Percentiles rank a stretch among this genome's conserved stretches.
Evolutionary conservation across 2,329 filamentous ascomycete species (phyloP).

Genomic region (Cordyceps sp.): DNA sequence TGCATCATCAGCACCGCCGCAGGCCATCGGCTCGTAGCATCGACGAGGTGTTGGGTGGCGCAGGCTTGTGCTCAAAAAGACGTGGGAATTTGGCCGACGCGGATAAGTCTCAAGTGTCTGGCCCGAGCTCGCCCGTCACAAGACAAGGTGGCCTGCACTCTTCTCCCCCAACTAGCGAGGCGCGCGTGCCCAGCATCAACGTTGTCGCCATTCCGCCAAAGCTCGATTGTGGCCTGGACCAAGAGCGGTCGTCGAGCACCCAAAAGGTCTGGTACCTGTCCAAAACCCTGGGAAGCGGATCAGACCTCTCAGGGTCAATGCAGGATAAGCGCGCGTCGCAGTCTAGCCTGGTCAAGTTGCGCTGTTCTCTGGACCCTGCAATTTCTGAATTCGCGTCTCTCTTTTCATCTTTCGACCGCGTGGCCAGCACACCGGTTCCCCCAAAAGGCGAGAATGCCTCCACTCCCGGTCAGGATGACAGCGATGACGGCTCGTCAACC

Average conservation of each 20-base stretch:
- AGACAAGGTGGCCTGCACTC: no score
- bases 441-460: conserved; percentile 5
- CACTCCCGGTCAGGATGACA: not conserved
- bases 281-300: conserved; percentile 1
- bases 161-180: not conserved
- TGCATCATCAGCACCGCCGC: not conserved
- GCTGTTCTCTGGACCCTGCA: conserved; percentile 7
- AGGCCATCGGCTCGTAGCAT: not conserved
- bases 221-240: not conserved
- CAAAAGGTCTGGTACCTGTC: conserved; percentile 3
- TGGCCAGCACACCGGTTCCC: conserved; percentile 8
- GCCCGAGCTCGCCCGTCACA: no score
- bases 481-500: conserved; percentile 1
- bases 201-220: not conserved
- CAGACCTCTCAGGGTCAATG: not conserved
- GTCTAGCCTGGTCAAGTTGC: conserved; percentile 3
- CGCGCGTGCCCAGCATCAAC: not conserved
- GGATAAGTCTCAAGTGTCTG: no score
- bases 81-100: not conserved
- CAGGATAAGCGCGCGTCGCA: conserved; percentile 3
- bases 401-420: conserved; percentile 11
- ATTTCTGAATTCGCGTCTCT: conserved; percentile 12
- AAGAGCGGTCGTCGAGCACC: not conserved
- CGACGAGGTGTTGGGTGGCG: not conserved
- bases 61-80: not conserved